Conservation (phyloP, 768 basidiomycete genomes). For the Russula compacta region DNA sequence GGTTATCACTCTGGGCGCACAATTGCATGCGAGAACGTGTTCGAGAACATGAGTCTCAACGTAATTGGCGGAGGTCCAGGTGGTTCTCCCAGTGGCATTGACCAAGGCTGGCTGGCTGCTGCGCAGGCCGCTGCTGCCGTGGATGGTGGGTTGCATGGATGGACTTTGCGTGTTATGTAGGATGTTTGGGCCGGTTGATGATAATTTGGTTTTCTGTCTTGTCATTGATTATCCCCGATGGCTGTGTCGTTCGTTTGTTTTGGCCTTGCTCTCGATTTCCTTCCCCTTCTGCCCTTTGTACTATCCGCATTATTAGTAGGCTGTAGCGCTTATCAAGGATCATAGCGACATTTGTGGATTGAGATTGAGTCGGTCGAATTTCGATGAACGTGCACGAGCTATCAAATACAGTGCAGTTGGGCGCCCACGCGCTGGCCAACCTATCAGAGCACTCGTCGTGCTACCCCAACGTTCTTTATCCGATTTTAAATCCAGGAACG, state of each 20-base stretch:
- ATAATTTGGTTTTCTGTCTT: slow-evolving; percentile 5
- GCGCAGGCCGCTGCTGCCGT: slow-evolving; percentile 59
- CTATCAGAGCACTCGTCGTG: no score
- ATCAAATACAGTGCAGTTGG: no score
- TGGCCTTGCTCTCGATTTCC: background rate
- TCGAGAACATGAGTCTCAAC: slow-evolving; percentile 57
- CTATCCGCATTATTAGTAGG: slow-evolving; percentile 6
- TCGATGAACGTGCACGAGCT: background rate
- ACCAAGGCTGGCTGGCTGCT: slow-evolving; percentile 64
- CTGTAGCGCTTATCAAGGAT: slow-evolving; percentile 10
- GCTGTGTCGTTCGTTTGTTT: slow-evolving; percentile 5
- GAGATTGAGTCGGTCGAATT: background rate
- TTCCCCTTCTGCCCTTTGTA: background rate
- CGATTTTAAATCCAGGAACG: background rate
- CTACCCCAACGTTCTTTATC: slow-evolving; percentile 10
- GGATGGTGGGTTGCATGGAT: slow-evolving; percentile 61
- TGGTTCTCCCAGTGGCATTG: slow-evolving; percentile 38
- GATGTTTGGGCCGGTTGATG: slow-evolving; percentile 1
- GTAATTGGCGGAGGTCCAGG: slow-evolving; percentile 37
- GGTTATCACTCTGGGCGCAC: slow-evolving; percentile 85
- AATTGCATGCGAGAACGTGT: slow-evolving; percentile 74
- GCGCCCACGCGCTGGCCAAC: no score
- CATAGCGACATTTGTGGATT: background rate
- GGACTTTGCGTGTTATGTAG: slow-evolving; percentile 76
- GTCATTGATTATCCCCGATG: slow-evolving; percentile 1